Base-by-base conservation (phyloP, 2,329 filamentous ascomycete species). In the Colletotrichum euphorbiae region DNA sequence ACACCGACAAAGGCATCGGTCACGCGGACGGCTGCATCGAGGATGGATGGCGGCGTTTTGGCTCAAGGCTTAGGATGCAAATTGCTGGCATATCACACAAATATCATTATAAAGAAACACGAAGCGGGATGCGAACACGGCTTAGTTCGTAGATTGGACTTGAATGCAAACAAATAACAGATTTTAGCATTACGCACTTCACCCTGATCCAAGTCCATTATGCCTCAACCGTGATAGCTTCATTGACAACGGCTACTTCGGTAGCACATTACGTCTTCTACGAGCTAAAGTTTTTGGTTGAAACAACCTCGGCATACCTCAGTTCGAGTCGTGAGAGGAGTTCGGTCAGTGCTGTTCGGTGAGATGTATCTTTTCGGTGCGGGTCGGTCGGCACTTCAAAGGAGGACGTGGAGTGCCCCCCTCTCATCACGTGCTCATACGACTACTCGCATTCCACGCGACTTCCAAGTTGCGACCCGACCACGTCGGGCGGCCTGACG, bases 351-450 rank as follows among this genome's bases (percentile, higher is more conserved):
- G n/a, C 19, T 15, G 19, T 58, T 50, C 33, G 56, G 45, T 59
- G 56, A 59, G 56, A 19, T 12, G 15, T 24, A 51, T 31, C 36
- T 31, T 3, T 17, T 65, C 62, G 48, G 40, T 45, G 17, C 6
- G 31, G 1, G 19, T 8, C 17, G 13, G 38, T 19, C 15, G 38
- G 46, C 62, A 45, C 56, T n/a, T 66, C n/a, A n/a, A n/a, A n/a
- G n/a, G n/a, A n/a, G n/a, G n/a, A n/a, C n/a, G n/a, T n/a, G n/a
- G n/a, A n/a, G n/a, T n/a, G n/a, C n/a, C n/a, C n/a, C n/a, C n/a
- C n/a, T 66, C 40, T 45, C 60, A n/a, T 57, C 66, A 69, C 66
- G 66, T 69, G 66, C 28, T 28, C 2, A 17, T 19, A 52, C 58
- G 52, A 68, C n/a, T 12, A 11, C 19, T 24, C 21, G 21, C 21